Conservation (phyloP, 2,329 filamentous ascomycete species). For the Sphaerulina vaccinii region DNA sequence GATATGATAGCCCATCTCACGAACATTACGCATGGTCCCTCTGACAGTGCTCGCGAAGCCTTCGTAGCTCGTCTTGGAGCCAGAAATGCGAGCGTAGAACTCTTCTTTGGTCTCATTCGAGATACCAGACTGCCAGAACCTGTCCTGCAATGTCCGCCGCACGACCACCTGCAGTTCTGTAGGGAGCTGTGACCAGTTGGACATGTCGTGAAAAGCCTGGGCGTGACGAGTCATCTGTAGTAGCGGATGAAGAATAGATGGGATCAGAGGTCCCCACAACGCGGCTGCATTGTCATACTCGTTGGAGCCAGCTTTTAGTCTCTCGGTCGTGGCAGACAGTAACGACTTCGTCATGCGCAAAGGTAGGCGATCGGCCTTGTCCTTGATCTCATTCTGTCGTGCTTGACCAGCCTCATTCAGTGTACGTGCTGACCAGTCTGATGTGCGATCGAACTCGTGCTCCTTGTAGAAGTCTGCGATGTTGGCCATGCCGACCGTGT, state of each 20-base stretch:
- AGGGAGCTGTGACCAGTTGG: slow-evolving; percentile 77
- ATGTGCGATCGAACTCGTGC: slow-evolving; percentile 69
- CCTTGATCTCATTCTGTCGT: slow-evolving; percentile 75
- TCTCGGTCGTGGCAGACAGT: slow-evolving; percentile 88
- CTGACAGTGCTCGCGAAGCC: slow-evolving; percentile 92
- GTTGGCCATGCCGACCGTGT: slow-evolving; percentile 73
- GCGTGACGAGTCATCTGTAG: slow-evolving; percentile 84
- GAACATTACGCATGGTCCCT: slow-evolving; percentile 81
- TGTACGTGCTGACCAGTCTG: slow-evolving; percentile 77
- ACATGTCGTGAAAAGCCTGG: slow-evolving; percentile 84
- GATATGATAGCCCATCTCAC: slow-evolving; percentile 91
- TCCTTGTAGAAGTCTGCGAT: slow-evolving; percentile 76
- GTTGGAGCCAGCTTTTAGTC: slow-evolving; percentile 70
- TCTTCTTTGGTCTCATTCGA: slow-evolving; percentile 94
- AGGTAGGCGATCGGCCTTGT: slow-evolving; percentile 72
- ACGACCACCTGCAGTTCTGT: slow-evolving; percentile 75
- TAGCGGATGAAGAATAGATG: slow-evolving; percentile 78
- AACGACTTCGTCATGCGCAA: slow-evolving; percentile 87
- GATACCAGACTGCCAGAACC: slow-evolving; percentile 98
- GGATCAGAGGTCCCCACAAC: slow-evolving; percentile 83
- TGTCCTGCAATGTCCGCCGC: slow-evolving; percentile 79
- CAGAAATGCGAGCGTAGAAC: slow-evolving; percentile 87
- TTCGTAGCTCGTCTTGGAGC: slow-evolving; percentile 85
- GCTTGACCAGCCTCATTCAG: slow-evolving; percentile 77
- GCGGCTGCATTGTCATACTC: slow-evolving; percentile 73